phyloP scores from a whole-genome alignment of 2,329 filamentous ascomycete species.

The Talaromyces funiculosus region DNA sequence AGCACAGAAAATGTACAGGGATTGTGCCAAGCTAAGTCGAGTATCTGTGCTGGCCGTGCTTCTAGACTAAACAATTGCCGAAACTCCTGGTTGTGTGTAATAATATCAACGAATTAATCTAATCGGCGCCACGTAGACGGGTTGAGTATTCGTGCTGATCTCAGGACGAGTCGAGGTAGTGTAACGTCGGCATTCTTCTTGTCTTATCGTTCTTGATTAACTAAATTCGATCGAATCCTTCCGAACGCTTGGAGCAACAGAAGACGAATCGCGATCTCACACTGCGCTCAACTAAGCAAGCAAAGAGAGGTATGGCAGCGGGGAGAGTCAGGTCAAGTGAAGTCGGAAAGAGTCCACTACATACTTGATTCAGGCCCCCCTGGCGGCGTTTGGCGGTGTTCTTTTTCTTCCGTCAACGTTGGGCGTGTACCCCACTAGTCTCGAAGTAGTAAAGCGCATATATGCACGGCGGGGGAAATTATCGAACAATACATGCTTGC shows the following conservation, averaged over 20 bases:
- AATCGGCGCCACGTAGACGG: background rate
- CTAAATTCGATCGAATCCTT: background rate
- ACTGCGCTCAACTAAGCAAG: background rate
- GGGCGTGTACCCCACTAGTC: background rate
- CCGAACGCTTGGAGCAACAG: background rate
- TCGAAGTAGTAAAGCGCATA: background rate
- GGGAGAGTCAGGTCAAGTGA: background rate
- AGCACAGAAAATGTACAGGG: background rate
- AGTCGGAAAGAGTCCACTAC: background rate
- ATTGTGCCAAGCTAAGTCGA: background rate
- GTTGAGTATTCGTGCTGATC: background rate
- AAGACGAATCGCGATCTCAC: background rate
- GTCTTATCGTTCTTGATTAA: background rate
- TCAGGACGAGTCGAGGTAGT: constrained; percentile 1
- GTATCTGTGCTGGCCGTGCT: background rate
- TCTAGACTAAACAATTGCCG: background rate
- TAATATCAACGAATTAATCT: background rate
- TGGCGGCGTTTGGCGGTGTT: background rate
- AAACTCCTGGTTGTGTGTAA: background rate
- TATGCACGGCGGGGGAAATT: background rate
- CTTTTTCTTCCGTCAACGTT: background rate
- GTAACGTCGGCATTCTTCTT: background rate
- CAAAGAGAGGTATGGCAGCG: background rate
- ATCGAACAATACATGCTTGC: no score
- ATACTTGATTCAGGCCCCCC: background rate